Percentiles rank a stretch among this genome's conserved stretches.
Evolutionary conservation across 495 filamentous ascomycete genomes (phyloP).

Genomic region (Neurospora sp.): DNA sequence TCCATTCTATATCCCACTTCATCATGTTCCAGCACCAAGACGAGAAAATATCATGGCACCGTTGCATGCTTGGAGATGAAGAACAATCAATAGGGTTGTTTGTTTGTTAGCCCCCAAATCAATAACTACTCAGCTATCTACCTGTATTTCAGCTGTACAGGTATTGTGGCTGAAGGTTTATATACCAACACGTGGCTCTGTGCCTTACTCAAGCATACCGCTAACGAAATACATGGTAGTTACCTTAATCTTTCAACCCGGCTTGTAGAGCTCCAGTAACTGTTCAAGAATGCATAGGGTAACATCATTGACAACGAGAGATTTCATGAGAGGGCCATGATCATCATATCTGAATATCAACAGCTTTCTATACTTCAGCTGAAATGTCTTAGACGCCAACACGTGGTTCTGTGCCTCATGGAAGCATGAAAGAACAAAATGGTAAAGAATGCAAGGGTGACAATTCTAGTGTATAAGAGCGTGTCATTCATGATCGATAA

Average conservation of each 20-base stretch:
- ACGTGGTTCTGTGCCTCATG: neutral
- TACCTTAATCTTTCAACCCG: no score
- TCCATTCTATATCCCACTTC: neutral
- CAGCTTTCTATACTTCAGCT: neutral
- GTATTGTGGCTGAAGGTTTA: neutral
- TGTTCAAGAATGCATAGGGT: neutral
- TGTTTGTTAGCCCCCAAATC: neutral
- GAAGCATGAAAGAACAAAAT: neutral
- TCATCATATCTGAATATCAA: neutral
- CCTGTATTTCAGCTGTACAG: neutral
- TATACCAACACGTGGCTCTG: neutral
- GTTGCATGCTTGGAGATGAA: neutral
- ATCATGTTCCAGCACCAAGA: neutral
- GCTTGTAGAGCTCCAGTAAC: no score
- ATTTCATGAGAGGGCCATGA: neutral
- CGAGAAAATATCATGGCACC: neutral
- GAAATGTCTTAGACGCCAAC: neutral
- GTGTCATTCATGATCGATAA: neutral
- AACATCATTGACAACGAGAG: neutral
- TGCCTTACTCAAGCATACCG: neutral
- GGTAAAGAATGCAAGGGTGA: neutral
- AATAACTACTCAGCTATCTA: neutral
- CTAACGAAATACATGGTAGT: neutral
- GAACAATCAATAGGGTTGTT: neutral
- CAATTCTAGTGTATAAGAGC: no score